A percentile compares a stretch with the other conserved stretches of the same genome.
Conservation (phyloP, 441 rosid genomes). For the Viola pubescens region DNA sequence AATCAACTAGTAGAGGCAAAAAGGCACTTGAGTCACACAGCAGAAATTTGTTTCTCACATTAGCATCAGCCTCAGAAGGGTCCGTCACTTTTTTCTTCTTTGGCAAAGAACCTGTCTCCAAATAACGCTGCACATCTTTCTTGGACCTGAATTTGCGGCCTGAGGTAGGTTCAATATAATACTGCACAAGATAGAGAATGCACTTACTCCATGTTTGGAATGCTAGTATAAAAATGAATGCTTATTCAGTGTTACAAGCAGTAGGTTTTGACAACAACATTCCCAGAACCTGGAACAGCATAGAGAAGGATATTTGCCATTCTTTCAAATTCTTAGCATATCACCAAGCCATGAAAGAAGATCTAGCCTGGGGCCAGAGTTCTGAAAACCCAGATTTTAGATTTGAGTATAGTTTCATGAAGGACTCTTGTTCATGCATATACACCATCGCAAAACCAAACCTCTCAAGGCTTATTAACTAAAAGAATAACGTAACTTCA, state of each 20-base stretch:
- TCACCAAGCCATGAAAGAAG: too few relatives aligned
- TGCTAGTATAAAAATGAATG: neutral
- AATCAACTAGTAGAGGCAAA: neutral
- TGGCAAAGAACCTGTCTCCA: slow-evolving; percentile 49
- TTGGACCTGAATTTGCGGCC: slow-evolving; percentile 60
- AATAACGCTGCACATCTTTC: slow-evolving; percentile 55
- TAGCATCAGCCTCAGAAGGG: slow-evolving; percentile 19
- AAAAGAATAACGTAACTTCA: too few relatives aligned
- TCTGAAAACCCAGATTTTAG: too few relatives aligned
- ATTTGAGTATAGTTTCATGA: too few relatives aligned
- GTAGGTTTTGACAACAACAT: neutral
- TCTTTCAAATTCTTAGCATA: too few relatives aligned
- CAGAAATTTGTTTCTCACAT: slow-evolving; percentile 29
- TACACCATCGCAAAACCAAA: too few relatives aligned
- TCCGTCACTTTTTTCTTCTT: slow-evolving; percentile 27
- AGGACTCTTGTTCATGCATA: too few relatives aligned
- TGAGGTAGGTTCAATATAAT: slow-evolving; percentile 53
- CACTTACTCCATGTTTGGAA: slow-evolving; percentile 7
- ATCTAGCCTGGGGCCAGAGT: too few relatives aligned
- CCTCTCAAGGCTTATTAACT: too few relatives aligned
- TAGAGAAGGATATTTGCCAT: too few relatives aligned
- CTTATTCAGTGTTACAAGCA: neutral
- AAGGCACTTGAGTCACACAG: neutral
- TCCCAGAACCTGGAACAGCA: neutral
- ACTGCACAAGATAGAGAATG: slow-evolving; percentile 34